phyloP scores from a whole-genome alignment of 371 early-diverging fungal genomes.

The Mucor plumbeus region DNA sequence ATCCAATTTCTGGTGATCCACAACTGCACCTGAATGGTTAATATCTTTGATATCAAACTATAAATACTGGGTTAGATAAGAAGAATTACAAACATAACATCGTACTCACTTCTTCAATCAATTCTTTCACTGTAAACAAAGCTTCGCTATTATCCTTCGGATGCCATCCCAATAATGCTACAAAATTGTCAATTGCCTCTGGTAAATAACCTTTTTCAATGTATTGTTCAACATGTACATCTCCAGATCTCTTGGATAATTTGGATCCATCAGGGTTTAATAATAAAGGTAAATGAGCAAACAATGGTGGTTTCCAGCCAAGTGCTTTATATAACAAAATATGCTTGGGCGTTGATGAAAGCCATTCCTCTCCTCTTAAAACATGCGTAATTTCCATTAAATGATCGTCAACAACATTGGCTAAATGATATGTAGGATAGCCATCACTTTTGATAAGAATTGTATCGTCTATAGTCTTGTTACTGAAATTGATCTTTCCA shows the following conservation, averaged over 20 bases:
- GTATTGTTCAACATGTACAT: conserved; percentile 78
- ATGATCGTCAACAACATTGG: conserved; percentile 95
- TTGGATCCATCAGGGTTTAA: conserved; percentile 85
- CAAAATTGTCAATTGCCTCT: conserved; percentile 87
- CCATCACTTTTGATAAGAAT: conserved; percentile 93
- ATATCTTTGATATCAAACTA: conserved; percentile 76
- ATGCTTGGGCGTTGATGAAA: conserved; percentile 93
- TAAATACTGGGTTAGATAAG: not conserved
- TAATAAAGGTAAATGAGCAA: conserved; percentile 90
- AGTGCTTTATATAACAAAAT: conserved; percentile 82
- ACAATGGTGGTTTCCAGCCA: conserved; percentile 80
- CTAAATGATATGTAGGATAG: conserved; percentile 93
- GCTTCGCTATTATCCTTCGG: conserved; percentile 45
- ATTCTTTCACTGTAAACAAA: conserved; percentile 62
- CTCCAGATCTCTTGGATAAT: conserved; percentile 84
- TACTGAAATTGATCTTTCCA: conserved; percentile 72
- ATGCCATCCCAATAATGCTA: conserved; percentile 88
- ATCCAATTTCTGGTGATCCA: conserved; percentile 78
- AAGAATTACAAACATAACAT: not conserved
- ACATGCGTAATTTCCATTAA: conserved; percentile 92
- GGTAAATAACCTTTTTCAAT: conserved; percentile 85
- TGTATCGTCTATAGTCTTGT: conserved; percentile 84
- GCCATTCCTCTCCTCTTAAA: conserved; percentile 95
- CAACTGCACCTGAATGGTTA: conserved; percentile 79
- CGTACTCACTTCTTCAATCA: conserved; percentile 64